Conservation (phyloP, 805 yeast genomes). For the Metschnikowia vanudenii region DNA sequence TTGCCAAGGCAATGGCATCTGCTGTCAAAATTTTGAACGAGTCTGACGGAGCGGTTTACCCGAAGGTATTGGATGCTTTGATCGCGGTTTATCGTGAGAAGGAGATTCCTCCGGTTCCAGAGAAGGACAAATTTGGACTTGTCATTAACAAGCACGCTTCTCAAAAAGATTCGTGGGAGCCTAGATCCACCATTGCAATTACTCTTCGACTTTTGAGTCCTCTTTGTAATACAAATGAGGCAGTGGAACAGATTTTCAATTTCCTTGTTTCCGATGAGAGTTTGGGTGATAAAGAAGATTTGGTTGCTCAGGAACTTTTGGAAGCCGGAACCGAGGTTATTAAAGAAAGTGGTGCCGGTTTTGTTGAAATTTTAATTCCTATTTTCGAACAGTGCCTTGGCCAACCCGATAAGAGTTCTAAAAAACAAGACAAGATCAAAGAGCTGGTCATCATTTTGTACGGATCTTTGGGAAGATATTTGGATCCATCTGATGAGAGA, state of each 20-base stretch:
- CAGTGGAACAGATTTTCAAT: slow-evolving; percentile 54
- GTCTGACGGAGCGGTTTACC: slow-evolving; percentile 23
- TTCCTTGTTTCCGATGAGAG: slow-evolving; percentile 65
- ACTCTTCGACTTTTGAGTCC: slow-evolving; percentile 59
- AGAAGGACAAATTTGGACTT: slow-evolving; percentile 77
- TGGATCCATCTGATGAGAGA: slow-evolving; percentile 64
- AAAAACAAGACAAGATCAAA: slow-evolving; percentile 58
- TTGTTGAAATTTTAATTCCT: slow-evolving; percentile 74
- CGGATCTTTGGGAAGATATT: slow-evolving; percentile 88
- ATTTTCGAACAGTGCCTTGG: slow-evolving; percentile 72
- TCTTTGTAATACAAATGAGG: slow-evolving; percentile 33
- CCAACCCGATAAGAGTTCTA: slow-evolving; percentile 46
- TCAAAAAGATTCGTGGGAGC: slow-evolving; percentile 79
- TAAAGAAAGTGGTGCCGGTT: slow-evolving; percentile 57
- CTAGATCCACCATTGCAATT: slow-evolving; percentile 77
- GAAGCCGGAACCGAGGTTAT: slow-evolving; percentile 84
- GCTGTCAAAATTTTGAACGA: slow-evolving; percentile 42
- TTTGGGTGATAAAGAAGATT: slow-evolving; percentile 68
- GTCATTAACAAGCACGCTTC: slow-evolving; percentile 58
- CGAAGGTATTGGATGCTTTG: slow-evolving; percentile 42
- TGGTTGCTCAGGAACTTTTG: slow-evolving; percentile 78
- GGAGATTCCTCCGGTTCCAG: slow-evolving; percentile 73
- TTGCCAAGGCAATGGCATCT: slow-evolving; percentile 68
- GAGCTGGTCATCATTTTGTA: slow-evolving; percentile 84
- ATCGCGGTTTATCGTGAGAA: slow-evolving; percentile 56